Percentiles rank a stretch among this genome's conserved stretches.
Evolutionary conservation across 257 asterid genomes (phyloP).

Genomic region (Penstemon davidsonii): DNA sequence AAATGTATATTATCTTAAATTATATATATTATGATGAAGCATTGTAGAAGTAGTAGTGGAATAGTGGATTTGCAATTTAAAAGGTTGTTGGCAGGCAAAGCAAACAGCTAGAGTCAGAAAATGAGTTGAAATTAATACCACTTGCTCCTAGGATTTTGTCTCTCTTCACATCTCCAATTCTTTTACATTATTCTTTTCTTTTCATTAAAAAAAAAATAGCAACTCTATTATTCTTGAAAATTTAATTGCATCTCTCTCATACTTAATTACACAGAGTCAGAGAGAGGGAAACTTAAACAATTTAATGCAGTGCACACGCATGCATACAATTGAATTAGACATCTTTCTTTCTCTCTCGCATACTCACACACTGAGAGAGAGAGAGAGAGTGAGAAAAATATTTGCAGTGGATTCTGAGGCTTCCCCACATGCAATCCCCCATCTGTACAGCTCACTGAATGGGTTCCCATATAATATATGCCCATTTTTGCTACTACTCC

Average conservation of each 20-base stretch:
- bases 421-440: constrained; percentile 55
- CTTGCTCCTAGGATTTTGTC: constrained; percentile 42
- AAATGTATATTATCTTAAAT: constrained; percentile 1
- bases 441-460: constrained; percentile 53
- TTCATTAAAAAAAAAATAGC: not conserved
- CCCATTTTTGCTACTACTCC: constrained; percentile 32
- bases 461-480: constrained; percentile 36
- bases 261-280: too few species aligned
- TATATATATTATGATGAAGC: constrained; percentile 19
- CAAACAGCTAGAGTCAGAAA: not conserved
- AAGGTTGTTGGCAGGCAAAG: constrained; percentile 18
- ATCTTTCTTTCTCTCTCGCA: constrained; percentile 1
- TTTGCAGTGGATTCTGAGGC: constrained; percentile 27
- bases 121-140: constrained; percentile 22
- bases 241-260: too few species aligned
- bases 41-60: constrained; percentile 28
- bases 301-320: constrained; percentile 22
- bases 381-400: constrained; percentile 20
- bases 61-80: constrained; percentile 17
- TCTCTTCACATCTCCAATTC: constrained; percentile 18
- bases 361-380: not conserved
- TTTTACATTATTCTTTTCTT: not conserved
- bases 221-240: constrained; percentile 12
- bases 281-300: not conserved
- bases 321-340: constrained; percentile 32